Percentiles rank a stretch among this genome's conserved stretches.
phyloP scores from a whole-genome alignment of 225 moss, liverwort and hornwort genomes.

The Bryoerythrophyllum caledonicum region DNA sequence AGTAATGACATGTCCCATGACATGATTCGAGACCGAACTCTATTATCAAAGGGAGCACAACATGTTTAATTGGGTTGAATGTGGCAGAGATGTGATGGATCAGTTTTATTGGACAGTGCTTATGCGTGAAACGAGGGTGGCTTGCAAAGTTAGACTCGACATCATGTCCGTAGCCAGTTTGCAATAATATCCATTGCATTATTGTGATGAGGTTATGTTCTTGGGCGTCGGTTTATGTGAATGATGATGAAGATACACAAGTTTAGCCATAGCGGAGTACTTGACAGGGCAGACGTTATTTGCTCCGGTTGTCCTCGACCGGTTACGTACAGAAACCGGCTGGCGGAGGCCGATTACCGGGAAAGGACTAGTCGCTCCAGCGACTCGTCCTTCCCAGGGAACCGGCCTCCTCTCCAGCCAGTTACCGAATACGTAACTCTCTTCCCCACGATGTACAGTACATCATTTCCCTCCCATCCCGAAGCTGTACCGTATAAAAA shows the following conservation, averaged over 20 bases:
- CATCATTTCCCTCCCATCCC: neutral
- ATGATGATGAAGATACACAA: neutral
- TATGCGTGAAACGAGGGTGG: neutral
- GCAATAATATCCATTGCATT: neutral
- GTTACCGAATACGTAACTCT: neutral
- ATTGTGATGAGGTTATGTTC: neutral
- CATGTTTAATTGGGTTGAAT: neutral
- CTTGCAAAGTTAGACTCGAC: neutral
- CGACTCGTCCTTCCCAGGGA: no score
- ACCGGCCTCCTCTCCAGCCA: no score
- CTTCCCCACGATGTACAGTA: neutral
- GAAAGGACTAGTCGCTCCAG: no score
- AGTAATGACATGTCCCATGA: neutral
- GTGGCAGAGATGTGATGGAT: constrained; percentile 64
- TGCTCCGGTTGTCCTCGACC: neutral
- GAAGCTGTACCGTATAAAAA: neutral
- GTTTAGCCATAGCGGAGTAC: neutral
- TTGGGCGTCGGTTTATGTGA: neutral
- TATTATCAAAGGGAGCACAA: neutral
- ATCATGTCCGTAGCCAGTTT: neutral
- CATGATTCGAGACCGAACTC: neutral
- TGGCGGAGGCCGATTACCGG: no score
- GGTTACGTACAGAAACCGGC: no score
- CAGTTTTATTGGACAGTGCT: constrained; percentile 35
- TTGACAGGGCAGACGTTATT: neutral